These are phyloP conservation scores for Globisporangium irregulare DNA, from an alignment of 352 stramenopile species.

Conservation along the genomic window DNA sequence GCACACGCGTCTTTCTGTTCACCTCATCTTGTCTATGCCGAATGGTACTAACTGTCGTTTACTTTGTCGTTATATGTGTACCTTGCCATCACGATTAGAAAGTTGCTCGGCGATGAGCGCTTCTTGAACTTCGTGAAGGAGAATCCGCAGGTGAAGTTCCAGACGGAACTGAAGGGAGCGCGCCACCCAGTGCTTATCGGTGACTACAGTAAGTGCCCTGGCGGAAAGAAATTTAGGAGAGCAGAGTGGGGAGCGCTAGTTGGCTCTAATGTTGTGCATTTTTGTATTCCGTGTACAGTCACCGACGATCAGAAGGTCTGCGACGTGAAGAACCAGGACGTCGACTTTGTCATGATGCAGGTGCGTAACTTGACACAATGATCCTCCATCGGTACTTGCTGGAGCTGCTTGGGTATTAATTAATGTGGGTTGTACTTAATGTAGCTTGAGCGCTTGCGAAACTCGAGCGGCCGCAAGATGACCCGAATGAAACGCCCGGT, in stretches of 20 bases:
- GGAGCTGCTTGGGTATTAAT: background rate
- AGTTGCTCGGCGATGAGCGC: slow-evolving; percentile 69
- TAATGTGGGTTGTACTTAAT: background rate
- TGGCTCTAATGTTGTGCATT: background rate
- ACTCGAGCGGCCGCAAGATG: slow-evolving; percentile 89
- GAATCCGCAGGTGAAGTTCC: slow-evolving; percentile 83
- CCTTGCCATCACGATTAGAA: slow-evolving; percentile 16
- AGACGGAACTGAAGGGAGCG: slow-evolving; percentile 83
- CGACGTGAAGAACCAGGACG: slow-evolving; percentile 89
- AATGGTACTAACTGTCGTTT: background rate
- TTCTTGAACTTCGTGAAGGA: slow-evolving; percentile 86
- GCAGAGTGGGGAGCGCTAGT: background rate
- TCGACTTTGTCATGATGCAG: slow-evolving; percentile 78
- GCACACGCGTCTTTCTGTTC: background rate
- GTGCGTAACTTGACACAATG: slow-evolving; percentile 25
- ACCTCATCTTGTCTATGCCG: background rate
- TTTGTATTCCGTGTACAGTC: slow-evolving; percentile 35
- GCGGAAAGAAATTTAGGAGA: background rate
- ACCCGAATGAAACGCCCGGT: slow-evolving; percentile 83
- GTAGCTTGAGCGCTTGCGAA: slow-evolving; percentile 77
- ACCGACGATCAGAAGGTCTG: slow-evolving; percentile 79
- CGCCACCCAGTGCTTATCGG: slow-evolving; percentile 79
- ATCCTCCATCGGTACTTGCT: background rate
- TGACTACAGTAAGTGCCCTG: slow-evolving; percentile 66
- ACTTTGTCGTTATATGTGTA: background rate